These are phyloP conservation scores for Colletotrichum sp. DNA, from an alignment of 2,329 filamentous ascomycete genomes.

Conservation along the genomic window DNA sequence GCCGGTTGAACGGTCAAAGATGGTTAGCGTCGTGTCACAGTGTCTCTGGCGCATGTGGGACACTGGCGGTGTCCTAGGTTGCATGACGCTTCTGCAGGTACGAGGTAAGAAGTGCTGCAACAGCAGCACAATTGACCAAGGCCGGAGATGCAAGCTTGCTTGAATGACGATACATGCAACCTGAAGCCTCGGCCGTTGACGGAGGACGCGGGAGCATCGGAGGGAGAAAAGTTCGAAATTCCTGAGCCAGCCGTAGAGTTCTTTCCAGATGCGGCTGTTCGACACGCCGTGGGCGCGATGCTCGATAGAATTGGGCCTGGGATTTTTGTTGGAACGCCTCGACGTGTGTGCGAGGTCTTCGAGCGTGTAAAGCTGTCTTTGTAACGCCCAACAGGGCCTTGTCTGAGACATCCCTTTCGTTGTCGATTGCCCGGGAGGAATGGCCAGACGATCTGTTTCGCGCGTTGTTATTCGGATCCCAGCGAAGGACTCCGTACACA, in stretches of 20 bases:
- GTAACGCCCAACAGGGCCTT: background rate
- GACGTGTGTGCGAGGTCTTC: background rate
- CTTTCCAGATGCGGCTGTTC: background rate
- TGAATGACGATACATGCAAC: background rate
- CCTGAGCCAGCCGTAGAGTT: background rate
- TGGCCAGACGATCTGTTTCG: background rate
- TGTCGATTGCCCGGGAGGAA: conserved; percentile 3
- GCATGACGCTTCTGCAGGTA: conserved; percentile 29
- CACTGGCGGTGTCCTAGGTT: conserved; percentile 9
- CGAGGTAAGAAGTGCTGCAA: conserved; percentile 19
- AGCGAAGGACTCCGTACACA: background rate
- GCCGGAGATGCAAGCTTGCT: background rate
- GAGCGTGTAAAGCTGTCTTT: conserved; percentile 6
- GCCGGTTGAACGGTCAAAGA: background rate
- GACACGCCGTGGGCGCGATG: background rate
- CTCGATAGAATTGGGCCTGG: background rate
- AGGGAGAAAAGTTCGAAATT: conserved; percentile 7
- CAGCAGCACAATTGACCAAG: background rate
- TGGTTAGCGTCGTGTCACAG: conserved; percentile 10
- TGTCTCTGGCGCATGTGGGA: conserved; percentile 16
- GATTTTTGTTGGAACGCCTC: conserved; percentile 8
- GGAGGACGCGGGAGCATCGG: conserved; percentile 2
- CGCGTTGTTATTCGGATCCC: conserved; percentile 2
- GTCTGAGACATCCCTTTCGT: conserved; percentile 20
- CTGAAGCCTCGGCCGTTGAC: background rate